Conservation (phyloP, 2,329 filamentous ascomycete species). For the Alternaria atra region DNA sequence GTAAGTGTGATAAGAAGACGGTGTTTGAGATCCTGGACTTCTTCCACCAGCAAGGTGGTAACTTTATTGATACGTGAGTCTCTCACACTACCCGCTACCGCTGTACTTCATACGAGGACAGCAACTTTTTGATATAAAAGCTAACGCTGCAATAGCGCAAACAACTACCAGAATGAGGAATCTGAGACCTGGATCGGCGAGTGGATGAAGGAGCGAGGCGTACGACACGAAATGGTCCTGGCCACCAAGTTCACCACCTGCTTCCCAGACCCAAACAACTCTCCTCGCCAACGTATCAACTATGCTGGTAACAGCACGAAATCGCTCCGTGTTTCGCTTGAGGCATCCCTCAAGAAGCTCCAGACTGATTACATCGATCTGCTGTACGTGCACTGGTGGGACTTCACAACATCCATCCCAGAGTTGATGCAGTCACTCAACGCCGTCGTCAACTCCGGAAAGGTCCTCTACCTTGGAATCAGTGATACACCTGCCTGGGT, state of each 20-base stretch:
- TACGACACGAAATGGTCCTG: slow-evolving; percentile 62
- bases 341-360: slow-evolving; percentile 53
- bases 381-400: slow-evolving; percentile 55
- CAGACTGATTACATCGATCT: slow-evolving; percentile 54
- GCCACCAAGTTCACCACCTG: slow-evolving; percentile 63
- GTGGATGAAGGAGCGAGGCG: slow-evolving; percentile 58
- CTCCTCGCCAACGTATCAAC: slow-evolving; percentile 50
- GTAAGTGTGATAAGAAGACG: slow-evolving; percentile 56
- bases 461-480: slow-evolving; percentile 53
- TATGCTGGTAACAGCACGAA: slow-evolving; percentile 55
- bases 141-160: slow-evolving; percentile 47
- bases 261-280: slow-evolving; percentile 34
- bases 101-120: not conserved
- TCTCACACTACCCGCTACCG: not conserved
- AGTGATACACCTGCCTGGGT: slow-evolving; percentile 54
- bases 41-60: slow-evolving; percentile 59
- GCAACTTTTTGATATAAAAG: not conserved
- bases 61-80: slow-evolving; percentile 61
- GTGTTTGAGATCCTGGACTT: slow-evolving; percentile 58
- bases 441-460: slow-evolving; percentile 45
- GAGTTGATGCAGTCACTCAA: slow-evolving; percentile 53
- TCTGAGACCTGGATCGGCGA: slow-evolving; percentile 61
- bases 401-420: slow-evolving; percentile 48
- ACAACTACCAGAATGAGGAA: slow-evolving; percentile 59
- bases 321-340: slow-evolving; percentile 49